Base-by-base conservation (phyloP, 1,139 yeast genomes). In the Zygoascus meyerae region DNA sequence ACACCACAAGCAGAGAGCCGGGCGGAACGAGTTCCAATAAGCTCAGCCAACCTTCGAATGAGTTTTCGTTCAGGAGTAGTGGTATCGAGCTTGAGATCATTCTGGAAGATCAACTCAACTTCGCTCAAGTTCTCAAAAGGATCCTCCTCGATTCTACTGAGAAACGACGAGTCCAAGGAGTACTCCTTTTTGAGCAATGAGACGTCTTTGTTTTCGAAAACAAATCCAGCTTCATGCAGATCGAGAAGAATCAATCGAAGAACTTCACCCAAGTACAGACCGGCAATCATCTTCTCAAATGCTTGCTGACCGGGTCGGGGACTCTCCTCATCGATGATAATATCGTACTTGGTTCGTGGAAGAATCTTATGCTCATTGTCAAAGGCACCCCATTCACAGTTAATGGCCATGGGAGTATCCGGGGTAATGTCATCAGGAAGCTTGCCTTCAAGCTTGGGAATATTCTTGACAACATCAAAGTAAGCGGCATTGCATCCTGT, bases 401-500 rank as follows among this genome's bases (percentile, higher is more conserved):
- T 92, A 68, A 92, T 90, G 47, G 96, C 97, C 95, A 92, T 90
- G 54, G 82, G 81, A 31, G 86, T 76, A 39, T 77, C 78, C 11
- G 66, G 68, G 39, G 74, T 65, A 55, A 89, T 76, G 61, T 87
- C 96, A 18, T 68, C 72, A 30, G 79, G 75, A 50, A 83, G 66
- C 58, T 69, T 72, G 48, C 95, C 95, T 60, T 80, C 80, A 58
- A 92, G 77, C 72, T 92, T 92, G 55, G 94, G 94, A 62, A 92
- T 82, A 60, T 80, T 79, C 48, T 73, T 67, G 48, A 81, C 83
- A 37, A 72, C 71, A 60, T 92, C 98, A 69, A 81, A 92, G 74
- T 92, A 92, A 46, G 98, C 97, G 64, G 75, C 97, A 67, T 92
- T 92, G 73, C 95, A 89, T 55, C 98, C 98, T 48, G 98, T 92